These are phyloP conservation scores for Secale cereale DNA, from an alignment of 176 grass and related monocot species.

Conservation along the genomic window DNA sequence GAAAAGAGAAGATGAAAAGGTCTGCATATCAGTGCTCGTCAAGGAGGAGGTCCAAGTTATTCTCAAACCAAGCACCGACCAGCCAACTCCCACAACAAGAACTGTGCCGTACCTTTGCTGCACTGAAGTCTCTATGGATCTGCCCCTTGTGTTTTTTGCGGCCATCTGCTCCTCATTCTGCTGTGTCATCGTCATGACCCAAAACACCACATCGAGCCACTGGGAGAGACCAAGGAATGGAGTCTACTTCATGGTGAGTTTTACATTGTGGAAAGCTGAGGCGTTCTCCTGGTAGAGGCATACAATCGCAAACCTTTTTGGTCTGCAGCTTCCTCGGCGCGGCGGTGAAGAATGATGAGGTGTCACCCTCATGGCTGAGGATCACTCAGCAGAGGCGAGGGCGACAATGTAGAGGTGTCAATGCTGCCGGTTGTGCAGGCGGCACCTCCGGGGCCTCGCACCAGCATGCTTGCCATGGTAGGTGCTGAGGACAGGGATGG, in stretches of 20 bases:
- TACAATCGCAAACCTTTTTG: background rate
- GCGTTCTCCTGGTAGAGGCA: background rate
- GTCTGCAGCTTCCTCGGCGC: background rate
- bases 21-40: background rate
- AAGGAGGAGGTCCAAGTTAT: background rate
- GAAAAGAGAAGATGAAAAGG: background rate
- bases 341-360: background rate
- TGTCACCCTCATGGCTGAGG: background rate
- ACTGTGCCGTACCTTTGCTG: background rate
- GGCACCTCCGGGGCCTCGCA: background rate
- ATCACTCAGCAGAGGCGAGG: background rate
- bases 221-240: background rate
- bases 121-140: background rate
- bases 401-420: background rate
- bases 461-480: background rate
- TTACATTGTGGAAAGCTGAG: background rate
- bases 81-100: background rate
- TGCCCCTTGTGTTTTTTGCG: background rate
- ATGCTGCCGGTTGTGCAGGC: background rate
- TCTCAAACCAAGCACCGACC: background rate
- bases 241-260: background rate
- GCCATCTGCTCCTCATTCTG: background rate
- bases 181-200: background rate
- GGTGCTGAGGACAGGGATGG: background rate
- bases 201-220: background rate